Percentiles rank a stretch among this genome's conserved stretches.
Evolutionary conservation across 345 rosid genomes (phyloP).

Genomic region (Eucalyptus erythrocorys): DNA sequence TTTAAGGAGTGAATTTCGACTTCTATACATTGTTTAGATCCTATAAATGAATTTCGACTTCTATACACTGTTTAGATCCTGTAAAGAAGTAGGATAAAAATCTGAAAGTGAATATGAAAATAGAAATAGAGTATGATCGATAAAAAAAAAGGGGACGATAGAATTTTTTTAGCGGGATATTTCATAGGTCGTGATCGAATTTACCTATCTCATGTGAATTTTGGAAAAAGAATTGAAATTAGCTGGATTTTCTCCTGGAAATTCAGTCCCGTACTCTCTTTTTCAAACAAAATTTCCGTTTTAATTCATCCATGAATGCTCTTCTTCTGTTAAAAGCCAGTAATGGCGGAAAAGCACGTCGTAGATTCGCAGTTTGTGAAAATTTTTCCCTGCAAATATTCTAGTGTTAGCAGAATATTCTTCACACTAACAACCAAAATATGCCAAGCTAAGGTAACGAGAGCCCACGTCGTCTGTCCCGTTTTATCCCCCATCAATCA

Average conservation of each 20-base stretch:
- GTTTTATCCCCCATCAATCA: not conserved
- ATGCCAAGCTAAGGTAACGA: not conserved
- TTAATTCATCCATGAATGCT: not conserved
- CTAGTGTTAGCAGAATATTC: not conserved
- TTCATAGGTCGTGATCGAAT: not conserved
- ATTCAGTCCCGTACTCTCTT: not conserved
- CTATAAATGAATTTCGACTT: too few species aligned
- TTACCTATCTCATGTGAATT: not conserved
- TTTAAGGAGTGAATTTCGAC: too few species aligned
- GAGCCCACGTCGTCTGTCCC: not conserved
- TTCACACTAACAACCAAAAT: not conserved
- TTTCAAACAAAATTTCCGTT: not conserved
- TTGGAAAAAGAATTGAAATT: not conserved
- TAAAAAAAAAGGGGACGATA: not conserved
- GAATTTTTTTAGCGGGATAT: not conserved
- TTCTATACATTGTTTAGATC: too few species aligned
- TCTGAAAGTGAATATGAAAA: too few species aligned
- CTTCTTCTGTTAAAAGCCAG: not conserved
- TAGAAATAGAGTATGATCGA: too few species aligned
- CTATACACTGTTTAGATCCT: too few species aligned
- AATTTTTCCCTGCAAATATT: not conserved
- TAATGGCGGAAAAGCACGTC: not conserved
- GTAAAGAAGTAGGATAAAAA: too few species aligned
- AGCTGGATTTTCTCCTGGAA: not conserved
- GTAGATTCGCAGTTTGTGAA: not conserved